These are phyloP conservation scores for Polyporus tsugae DNA, from an alignment of 1,284 basidiomycete species.

Conservation along the genomic window DNA sequence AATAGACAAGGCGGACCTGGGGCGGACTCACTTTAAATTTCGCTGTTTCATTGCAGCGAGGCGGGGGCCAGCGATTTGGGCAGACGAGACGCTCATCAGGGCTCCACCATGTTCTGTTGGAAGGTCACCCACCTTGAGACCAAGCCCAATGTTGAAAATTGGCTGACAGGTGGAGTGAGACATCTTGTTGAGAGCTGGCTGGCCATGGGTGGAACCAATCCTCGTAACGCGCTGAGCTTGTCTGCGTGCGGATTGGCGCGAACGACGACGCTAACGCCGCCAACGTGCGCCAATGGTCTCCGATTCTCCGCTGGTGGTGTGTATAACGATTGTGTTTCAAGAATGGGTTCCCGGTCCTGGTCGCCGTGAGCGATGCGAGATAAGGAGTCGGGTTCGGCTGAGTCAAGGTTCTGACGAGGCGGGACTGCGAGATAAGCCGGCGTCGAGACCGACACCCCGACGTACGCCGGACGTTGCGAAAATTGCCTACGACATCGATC, in stretches of 20 bases:
- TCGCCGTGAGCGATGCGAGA: constrained; percentile 28
- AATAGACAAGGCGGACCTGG: background rate
- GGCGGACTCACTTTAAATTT: background rate
- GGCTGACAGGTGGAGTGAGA: background rate
- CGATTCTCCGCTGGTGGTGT: background rate
- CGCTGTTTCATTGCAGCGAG: background rate
- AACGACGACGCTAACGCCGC: constrained; percentile 4
- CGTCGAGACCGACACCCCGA: constrained; percentile 8
- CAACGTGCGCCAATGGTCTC: background rate
- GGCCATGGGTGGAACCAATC: background rate
- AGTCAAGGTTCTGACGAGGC: constrained; percentile 12
- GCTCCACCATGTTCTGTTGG: background rate
- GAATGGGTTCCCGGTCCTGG: constrained; percentile 22
- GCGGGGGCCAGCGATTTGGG: background rate
- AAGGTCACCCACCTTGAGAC: background rate
- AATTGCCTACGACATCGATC: background rate
- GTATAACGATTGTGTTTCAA: background rate
- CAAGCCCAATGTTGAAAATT: background rate
- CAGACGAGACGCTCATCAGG: background rate
- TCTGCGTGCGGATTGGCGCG: background rate
- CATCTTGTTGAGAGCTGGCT: background rate
- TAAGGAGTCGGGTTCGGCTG: constrained; percentile 24
- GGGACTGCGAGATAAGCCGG: constrained; percentile 29
- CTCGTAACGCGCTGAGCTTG: background rate
- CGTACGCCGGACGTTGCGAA: constrained; percentile 6